phyloP scores from a whole-genome alignment of 139 green algal species.

The Microglena sp. region DNA sequence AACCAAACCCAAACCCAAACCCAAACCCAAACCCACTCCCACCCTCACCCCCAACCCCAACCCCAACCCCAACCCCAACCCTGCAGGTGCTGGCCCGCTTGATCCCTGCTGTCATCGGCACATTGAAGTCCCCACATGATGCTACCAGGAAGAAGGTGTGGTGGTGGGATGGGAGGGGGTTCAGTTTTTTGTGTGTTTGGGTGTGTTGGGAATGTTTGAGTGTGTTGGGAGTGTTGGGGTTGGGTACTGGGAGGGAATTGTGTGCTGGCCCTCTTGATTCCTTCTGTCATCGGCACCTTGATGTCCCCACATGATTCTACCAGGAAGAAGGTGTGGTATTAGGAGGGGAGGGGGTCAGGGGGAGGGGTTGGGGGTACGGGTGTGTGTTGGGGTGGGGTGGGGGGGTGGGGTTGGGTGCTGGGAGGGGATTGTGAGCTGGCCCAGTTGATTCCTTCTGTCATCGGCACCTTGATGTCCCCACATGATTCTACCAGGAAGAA shows the following conservation, averaged over 20 bases:
- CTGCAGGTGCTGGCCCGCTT: conserved; percentile 62
- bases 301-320: conserved; percentile 25
- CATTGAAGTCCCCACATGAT: conserved; percentile 27
- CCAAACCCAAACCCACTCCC: neutral
- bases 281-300: conserved; percentile 47
- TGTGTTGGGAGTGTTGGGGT: too few species aligned
- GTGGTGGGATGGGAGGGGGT: too few species aligned
- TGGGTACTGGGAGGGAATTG: too few species aligned
- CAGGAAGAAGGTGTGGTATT: conserved; percentile 35
- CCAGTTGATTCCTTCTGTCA: conserved; percentile 62
- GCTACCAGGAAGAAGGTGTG: conserved; percentile 29
- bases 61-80: neutral
- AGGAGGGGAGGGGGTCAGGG: too few species aligned
- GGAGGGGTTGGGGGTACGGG: too few species aligned
- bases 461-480: conserved; percentile 36
- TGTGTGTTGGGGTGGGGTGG: too few species aligned
- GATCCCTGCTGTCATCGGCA: conserved; percentile 56
- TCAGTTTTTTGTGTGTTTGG: too few species aligned
- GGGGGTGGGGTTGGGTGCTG: too few species aligned
- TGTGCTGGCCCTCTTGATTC: too few species aligned
- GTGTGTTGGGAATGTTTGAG: too few species aligned
- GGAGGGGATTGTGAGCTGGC: too few species aligned
- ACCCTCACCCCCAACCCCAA: neutral
- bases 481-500: conserved; percentile 31
- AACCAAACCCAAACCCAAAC: neutral